These are phyloP conservation scores for Sporisorium graminicola DNA, from an alignment of 1,284 basidiomycete genomes.

Conservation along the genomic window DNA sequence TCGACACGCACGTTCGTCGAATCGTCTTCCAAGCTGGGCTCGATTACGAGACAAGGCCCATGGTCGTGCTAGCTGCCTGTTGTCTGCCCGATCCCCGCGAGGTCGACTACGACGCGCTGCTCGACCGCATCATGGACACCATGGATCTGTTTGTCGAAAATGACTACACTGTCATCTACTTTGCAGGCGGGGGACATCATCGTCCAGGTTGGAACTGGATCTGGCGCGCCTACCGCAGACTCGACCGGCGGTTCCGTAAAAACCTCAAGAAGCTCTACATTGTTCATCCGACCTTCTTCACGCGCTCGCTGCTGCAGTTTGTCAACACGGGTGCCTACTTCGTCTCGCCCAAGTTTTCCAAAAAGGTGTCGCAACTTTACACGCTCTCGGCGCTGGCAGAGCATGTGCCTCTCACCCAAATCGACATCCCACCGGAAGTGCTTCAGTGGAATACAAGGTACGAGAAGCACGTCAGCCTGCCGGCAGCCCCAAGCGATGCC, in stretches of 20 bases:
- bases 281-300: conserved; percentile 86
- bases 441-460: conserved; percentile 73
- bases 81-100: conserved; percentile 79
- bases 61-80: conserved; percentile 82
- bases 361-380: conserved; percentile 80
- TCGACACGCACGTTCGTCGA: conserved; percentile 76
- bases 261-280: conserved; percentile 87
- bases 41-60: conserved; percentile 87
- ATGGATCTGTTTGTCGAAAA: conserved; percentile 74
- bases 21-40: conserved; percentile 88
- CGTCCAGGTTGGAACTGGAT: conserved; percentile 88
- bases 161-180: conserved; percentile 86
- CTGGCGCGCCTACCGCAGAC: conserved; percentile 80
- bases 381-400: conserved; percentile 81
- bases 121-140: conserved; percentile 71
- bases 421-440: conserved; percentile 83
- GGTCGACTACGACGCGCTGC: conserved; percentile 81
- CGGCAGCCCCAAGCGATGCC: conserved; percentile 7
- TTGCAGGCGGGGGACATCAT: conserved; percentile 81
- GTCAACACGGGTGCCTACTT: conserved; percentile 86
- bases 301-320: conserved; percentile 77
- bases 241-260: conserved; percentile 76
- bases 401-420: conserved; percentile 82
- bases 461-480: conserved; percentile 32
- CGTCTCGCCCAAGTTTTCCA: conserved; percentile 89